These are phyloP conservation scores for Coniochaeta sp. DNA, from an alignment of 2,329 filamentous ascomycete species.

Conservation along the genomic window DNA sequence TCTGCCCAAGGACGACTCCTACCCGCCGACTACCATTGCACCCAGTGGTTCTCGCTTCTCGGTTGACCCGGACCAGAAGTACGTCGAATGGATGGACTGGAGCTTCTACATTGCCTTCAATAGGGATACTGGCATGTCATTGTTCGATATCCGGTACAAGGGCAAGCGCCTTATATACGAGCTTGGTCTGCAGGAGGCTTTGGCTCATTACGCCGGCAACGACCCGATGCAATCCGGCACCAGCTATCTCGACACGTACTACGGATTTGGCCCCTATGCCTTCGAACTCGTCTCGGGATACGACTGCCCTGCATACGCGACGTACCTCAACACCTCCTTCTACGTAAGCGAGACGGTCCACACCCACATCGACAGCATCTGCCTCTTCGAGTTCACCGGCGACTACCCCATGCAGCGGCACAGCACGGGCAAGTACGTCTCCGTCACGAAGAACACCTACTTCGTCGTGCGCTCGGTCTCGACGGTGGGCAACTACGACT, in stretches of 20 bases:
- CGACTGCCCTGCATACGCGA: constrained; percentile 44
- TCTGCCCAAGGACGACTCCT: constrained; percentile 20
- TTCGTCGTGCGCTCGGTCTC: constrained; percentile 38
- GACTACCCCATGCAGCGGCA: constrained; percentile 45
- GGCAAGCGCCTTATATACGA: constrained; percentile 50
- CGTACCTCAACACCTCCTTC: constrained; percentile 40
- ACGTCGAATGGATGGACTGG: constrained; percentile 45
- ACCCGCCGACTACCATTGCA: background rate
- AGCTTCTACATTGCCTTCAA: constrained; percentile 44
- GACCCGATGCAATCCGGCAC: constrained; percentile 39
- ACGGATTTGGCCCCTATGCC: constrained; percentile 38
- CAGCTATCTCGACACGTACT: constrained; percentile 38
- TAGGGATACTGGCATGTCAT: constrained; percentile 37
- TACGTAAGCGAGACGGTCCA: constrained; percentile 34
- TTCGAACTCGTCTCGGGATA: constrained; percentile 39
- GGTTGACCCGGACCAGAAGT: constrained; percentile 33
- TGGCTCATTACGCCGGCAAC: constrained; percentile 42
- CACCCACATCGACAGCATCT: constrained; percentile 43
- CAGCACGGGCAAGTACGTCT: constrained; percentile 29
- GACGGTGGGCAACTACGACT: constrained; percentile 49
- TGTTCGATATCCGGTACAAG: constrained; percentile 47
- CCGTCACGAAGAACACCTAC: constrained; percentile 38
- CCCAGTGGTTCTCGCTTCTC: constrained; percentile 28
- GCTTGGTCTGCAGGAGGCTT: constrained; percentile 46
- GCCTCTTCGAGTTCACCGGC: constrained; percentile 45